Evolutionary conservation across 1,284 basidiomycete species (phyloP).

Genomic region (Rhodotorula sp.): DNA sequence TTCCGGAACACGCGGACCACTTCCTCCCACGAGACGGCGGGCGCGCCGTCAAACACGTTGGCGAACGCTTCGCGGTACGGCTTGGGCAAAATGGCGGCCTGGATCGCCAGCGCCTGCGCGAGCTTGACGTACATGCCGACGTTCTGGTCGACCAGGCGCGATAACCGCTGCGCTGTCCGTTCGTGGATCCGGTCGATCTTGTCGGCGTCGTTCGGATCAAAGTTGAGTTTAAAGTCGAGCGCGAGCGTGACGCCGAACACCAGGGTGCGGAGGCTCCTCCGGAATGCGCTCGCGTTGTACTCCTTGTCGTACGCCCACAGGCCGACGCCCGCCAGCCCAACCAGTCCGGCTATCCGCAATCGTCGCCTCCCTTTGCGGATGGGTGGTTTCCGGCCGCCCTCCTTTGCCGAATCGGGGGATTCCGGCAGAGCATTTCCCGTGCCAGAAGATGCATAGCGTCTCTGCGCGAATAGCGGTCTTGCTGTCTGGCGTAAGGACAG

Average conservation of each 20-base stretch:
- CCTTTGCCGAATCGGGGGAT: neutral
- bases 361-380: neutral
- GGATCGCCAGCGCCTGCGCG: constrained; percentile 70
- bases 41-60: constrained; percentile 79
- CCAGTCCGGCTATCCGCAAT: constrained; percentile 6
- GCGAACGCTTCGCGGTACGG: constrained; percentile 73
- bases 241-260: constrained; percentile 67
- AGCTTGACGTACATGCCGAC: constrained; percentile 88
- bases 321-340: constrained; percentile 52
- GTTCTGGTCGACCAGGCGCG: constrained; percentile 67
- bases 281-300: constrained; percentile 66
- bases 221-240: constrained; percentile 80
- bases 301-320: constrained; percentile 60
- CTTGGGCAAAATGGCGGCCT: constrained; percentile 74
- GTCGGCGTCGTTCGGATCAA: constrained; percentile 61
- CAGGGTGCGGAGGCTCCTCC: constrained; percentile 63
- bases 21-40: constrained; percentile 70
- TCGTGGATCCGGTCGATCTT: constrained; percentile 74
- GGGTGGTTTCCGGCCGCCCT: neutral
- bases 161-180: constrained; percentile 73
- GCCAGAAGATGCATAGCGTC: no score
- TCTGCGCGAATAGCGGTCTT: no score
- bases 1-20: constrained; percentile 65
- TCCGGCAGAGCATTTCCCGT: neutral
- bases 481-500: no score